Base-by-base conservation (phyloP, 78 protist genomes). In the Speleostelium caveatum region DNA sequence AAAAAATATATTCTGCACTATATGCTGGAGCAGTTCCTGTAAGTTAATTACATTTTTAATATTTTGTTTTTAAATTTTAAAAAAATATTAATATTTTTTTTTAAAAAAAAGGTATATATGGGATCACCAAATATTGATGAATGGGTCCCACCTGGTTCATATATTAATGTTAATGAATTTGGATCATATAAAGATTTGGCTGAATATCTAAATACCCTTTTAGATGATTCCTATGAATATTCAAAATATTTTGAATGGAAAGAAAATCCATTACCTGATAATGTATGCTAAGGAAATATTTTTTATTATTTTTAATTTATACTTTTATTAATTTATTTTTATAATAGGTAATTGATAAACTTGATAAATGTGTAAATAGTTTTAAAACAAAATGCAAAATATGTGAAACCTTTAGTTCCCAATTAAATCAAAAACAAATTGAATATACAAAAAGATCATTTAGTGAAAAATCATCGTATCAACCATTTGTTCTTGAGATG, bases 11-110 rank as follows among this genome's bases (percentile, higher is more conserved):
- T 33, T 49, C 68, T 19, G 77, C 79, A 4, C 38, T 83, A 3
- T 83, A 56, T 38, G 56, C 79, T n/a, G 91, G 91, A 1, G 69
- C 91, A 8, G 59, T 83, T 17, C 91, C 91, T 33, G 60, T 78
- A 53, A 56, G 60, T 55, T 12, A 60, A 22, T 28, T n/a, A n/a
- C n/a, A n/a, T n/a, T n/a, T n/a, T n/a, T 36, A 28, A 60, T 60
- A 28, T 30, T 3, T 28, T 60, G 3, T 60, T 28, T 28, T 22
- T 12, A 60, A 60, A 3, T 5, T 30, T 28, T 30, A 5, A 16
- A 30, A 60, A 4, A 60, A 30, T 12, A 28, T 28, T 30, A 60
- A 6, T 30, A 60, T 28, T 30, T 28, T 30, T 5, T 28, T 28
- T 5, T 60, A 28, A 12, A 45, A 28, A 3, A 12, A 12, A 60